Conservation (phyloP, 495 filamentous ascomycete genomes). For the Pyrenula massariospora region DNA sequence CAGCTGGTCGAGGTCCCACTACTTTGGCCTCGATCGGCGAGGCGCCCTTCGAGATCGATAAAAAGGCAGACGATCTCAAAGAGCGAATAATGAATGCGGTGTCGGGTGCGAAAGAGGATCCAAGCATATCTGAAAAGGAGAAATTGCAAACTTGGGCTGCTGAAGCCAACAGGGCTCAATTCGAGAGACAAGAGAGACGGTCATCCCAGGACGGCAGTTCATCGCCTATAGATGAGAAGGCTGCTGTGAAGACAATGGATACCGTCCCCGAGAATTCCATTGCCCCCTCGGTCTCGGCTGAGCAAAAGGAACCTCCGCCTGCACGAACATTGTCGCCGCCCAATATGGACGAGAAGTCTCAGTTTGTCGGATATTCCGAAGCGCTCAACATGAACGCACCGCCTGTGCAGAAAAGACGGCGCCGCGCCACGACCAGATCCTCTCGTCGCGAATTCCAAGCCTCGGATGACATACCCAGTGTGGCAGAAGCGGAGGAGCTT, state of each 20-base stretch:
- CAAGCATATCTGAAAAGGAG: constrained; percentile 4
- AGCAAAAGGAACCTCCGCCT: not conserved
- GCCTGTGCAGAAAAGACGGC: constrained; percentile 37
- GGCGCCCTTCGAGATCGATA: constrained; percentile 18
- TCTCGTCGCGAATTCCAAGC: constrained; percentile 60
- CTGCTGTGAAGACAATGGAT: not conserved
- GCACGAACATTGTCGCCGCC: not conserved
- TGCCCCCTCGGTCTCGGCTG: not conserved
- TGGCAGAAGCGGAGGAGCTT: constrained; percentile 65
- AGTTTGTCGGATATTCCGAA: constrained; percentile 35
- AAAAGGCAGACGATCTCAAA: constrained; percentile 13
- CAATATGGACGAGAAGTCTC: constrained; percentile 15
- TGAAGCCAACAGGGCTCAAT: constrained; percentile 12
- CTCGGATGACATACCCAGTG: constrained; percentile 60
- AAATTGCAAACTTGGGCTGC: constrained; percentile 30
- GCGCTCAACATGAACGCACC: constrained; percentile 26
- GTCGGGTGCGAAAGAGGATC: constrained; percentile 4
- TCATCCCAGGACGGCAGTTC: not conserved
- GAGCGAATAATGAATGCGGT: constrained; percentile 16
- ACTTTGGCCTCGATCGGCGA: constrained; percentile 16
- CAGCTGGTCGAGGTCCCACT: constrained; percentile 3
- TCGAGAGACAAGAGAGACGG: constrained; percentile 11
- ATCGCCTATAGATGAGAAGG: not conserved
- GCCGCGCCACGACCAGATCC: constrained; percentile 66
- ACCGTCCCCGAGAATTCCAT: not conserved